Evolutionary conservation across 768 basidiomycete genomes (phyloP).

Genomic region (Podaxis mareebaensis): DNA sequence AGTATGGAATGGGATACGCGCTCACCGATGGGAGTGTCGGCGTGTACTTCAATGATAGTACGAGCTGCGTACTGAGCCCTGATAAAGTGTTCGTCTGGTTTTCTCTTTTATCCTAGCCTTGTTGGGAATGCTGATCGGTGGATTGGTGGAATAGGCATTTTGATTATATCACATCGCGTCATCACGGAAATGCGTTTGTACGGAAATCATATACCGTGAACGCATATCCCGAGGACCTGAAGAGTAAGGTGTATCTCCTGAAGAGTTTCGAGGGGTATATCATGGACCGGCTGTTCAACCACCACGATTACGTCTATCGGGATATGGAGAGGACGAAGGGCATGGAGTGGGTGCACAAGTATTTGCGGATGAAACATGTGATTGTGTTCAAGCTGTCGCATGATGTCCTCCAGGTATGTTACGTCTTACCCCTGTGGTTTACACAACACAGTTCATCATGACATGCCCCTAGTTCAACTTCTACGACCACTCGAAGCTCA

Average conservation of each 20-base stretch:
- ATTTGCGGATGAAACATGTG: slow-evolving; percentile 94
- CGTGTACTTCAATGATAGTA: slow-evolving; percentile 96
- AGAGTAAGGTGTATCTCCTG: slow-evolving; percentile 88
- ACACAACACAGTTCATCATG: slow-evolving; percentile 1
- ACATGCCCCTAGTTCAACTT: slow-evolving; percentile 83
- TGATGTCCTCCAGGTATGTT: slow-evolving; percentile 85
- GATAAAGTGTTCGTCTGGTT: slow-evolving; percentile 72
- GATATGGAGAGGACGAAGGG: slow-evolving; percentile 70
- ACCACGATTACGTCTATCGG: slow-evolving; percentile 80
- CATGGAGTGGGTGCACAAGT: slow-evolving; percentile 96
- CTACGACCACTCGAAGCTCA: slow-evolving; percentile 94
- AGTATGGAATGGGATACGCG: slow-evolving; percentile 99
- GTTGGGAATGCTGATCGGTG: neutral
- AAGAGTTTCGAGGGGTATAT: slow-evolving; percentile 96
- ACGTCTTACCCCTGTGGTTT: neutral
- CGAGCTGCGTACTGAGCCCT: slow-evolving; percentile 79
- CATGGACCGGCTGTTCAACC: slow-evolving; percentile 84
- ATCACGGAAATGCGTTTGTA: slow-evolving; percentile 64
- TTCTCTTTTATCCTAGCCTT: slow-evolving; percentile 1
- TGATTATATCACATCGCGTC: slow-evolving; percentile 79
- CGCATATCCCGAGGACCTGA: slow-evolving; percentile 78
- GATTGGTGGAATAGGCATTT: slow-evolving; percentile 61
- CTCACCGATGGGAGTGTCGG: slow-evolving; percentile 94
- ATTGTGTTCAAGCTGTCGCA: slow-evolving; percentile 97
- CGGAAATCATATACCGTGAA: slow-evolving; percentile 72